Evolutionary conservation across 108 stramenopile genomes (phyloP), one percentile per base, ranked within the genome.

Genomic region (Skeletonema costatum): DNA sequence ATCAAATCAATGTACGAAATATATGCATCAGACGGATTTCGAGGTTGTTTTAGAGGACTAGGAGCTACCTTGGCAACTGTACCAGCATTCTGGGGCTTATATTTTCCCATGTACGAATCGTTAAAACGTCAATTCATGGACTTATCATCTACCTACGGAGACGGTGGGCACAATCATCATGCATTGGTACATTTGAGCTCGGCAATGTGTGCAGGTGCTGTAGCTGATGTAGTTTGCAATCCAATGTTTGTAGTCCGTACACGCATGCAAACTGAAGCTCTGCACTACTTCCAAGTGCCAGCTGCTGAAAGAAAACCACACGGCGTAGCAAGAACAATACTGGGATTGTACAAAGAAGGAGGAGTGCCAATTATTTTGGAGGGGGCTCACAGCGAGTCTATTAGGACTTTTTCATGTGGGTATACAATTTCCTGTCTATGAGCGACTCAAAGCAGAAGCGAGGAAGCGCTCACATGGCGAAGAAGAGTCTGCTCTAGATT

Each of bases 381-480:
- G 94, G 70, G 97, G 97, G 0, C 84, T 97, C 75, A 85, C 88
- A 9, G 97, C 97, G 33, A 94, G 92, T 83, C 70, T 97, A 17
- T 72, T 97, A 44, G 97, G 97, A 61, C 84, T 97, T 59, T 81
- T 85, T 30, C 97, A 97, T 83, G 95, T 96, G 14, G 97, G 90
- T 10, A 87, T 97, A 29, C 97, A 97, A 76, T 97, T 97, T 75
- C 97, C 97, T 30, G 84, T 92, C 50, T 97, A 94, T 87, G 94
- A 97, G 74, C 81, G 75, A 12, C 76, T 96, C 9, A 96, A 96
- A 67, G 83, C 84, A 62, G 78, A 85, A 41, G 85, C 89, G 19
- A 62, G 89, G 21, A 76, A 78, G 32, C 72, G 86, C 12, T 80
- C 85, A 35, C 30, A 58, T 2, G 56, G 83, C 70, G 60, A 74